These are phyloP conservation scores for Citrus glauca DNA, from an alignment of 345 rosid genomes.

Conservation along the genomic window DNA sequence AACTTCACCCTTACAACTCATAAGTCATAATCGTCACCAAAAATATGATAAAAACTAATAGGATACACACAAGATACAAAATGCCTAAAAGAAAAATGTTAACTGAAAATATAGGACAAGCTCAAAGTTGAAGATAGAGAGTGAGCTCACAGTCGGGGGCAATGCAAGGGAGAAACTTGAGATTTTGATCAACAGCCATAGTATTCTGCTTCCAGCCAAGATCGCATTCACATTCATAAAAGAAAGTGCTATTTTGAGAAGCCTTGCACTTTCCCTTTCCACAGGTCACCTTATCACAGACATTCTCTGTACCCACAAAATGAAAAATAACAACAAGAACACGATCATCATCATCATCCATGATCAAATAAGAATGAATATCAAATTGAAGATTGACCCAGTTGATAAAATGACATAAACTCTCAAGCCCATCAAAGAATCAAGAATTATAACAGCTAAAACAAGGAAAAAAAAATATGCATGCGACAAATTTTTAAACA, in stretches of 20 bases:
- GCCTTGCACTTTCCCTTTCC: slow-evolving; percentile 13
- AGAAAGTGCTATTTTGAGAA: neutral
- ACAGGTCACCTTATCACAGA: slow-evolving; percentile 6
- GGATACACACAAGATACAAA: neutral
- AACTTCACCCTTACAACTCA: neutral
- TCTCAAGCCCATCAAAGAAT: neutral
- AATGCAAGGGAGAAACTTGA: slow-evolving; percentile 84
- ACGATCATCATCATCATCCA: neutral
- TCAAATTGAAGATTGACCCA: slow-evolving; percentile 2
- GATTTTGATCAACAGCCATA: slow-evolving; percentile 15
- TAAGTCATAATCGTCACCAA: neutral
- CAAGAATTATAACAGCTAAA: neutral
- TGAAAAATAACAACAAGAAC: neutral
- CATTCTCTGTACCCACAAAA: slow-evolving; percentile 5
- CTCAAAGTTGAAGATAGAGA: slow-evolving; percentile 6
- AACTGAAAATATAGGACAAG: neutral
- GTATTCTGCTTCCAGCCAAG: slow-evolving; percentile 66
- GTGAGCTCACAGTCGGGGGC: slow-evolving; percentile 62
- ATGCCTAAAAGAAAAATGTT: neutral
- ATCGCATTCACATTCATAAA: slow-evolving; percentile 56
- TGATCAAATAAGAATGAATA: neutral
- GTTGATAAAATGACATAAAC: neutral
- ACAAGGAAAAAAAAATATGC: neutral
- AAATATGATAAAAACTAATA: neutral
- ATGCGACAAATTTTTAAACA: neutral